Conservation (phyloP, 2,329 filamentous ascomycete species). For the Tolypocladium cylindrosporum region DNA sequence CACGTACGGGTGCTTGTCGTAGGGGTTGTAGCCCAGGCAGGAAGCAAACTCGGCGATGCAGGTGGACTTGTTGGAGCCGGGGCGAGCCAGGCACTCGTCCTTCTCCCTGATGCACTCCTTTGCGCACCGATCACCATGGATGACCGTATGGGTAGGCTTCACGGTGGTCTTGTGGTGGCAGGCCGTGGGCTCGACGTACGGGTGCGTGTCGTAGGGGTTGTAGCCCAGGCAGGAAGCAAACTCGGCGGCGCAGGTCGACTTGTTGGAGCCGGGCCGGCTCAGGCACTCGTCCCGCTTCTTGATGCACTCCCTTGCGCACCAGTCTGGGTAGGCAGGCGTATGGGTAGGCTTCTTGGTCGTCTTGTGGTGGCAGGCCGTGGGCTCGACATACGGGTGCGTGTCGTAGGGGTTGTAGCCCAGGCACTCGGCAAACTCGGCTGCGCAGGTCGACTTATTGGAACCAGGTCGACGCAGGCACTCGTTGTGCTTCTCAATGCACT, state of each 20-base stretch:
- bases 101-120: too few species aligned
- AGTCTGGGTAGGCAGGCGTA: too few species aligned
- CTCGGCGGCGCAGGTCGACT: conserved; percentile 11
- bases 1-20: too few species aligned
- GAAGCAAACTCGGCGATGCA: conserved; percentile 12
- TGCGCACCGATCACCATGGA: too few species aligned
- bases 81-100: too few species aligned
- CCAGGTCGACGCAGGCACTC: conserved; percentile 8
- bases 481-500: conserved; percentile 8
- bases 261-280: conserved; percentile 4
- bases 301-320: too few species aligned
- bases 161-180: not conserved
- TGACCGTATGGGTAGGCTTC: conserved; percentile 4
- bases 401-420: too few species aligned
- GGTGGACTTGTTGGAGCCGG: conserved; percentile 8
- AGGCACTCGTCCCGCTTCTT: too few species aligned
- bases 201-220: too few species aligned
- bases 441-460: conserved; percentile 14
- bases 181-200: too few species aligned
- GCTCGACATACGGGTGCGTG: too few species aligned
- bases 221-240: conserved; percentile 8
- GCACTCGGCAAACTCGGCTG: conserved; percentile 12
- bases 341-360: conserved; percentile 4
- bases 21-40: conserved; percentile 13
- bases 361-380: not conserved